phyloP scores from a whole-genome alignment of 1,284 basidiomycete species.

The Rhodotorula glutinis region DNA sequence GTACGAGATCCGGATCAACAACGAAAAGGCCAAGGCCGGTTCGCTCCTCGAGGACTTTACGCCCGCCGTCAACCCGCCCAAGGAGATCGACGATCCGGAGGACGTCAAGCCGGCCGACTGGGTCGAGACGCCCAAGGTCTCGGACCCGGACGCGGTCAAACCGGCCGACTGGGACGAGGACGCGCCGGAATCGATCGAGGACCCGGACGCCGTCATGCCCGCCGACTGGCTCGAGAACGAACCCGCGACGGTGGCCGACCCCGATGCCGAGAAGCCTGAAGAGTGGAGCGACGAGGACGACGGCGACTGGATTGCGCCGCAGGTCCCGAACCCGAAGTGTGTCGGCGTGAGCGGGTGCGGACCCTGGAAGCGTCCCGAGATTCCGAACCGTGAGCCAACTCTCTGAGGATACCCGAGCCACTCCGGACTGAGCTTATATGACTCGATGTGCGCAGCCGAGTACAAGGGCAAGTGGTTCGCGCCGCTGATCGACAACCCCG shows the following conservation, averaged over 20 bases:
- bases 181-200: constrained; percentile 82
- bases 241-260: constrained; percentile 76
- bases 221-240: constrained; percentile 95
- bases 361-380: constrained; percentile 80
- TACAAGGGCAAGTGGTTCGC: constrained; percentile 84
- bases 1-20: constrained; percentile 89
- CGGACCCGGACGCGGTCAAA: constrained; percentile 49
- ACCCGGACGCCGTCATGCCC: constrained; percentile 83
- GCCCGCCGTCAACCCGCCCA: constrained; percentile 82
- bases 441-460: constrained; percentile 4
- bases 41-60: constrained; percentile 89
- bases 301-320: constrained; percentile 94
- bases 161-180: constrained; percentile 96
- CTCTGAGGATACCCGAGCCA: too few relatives aligned
- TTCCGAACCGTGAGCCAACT: constrained; percentile 68
- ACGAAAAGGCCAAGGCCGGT: constrained; percentile 72
- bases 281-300: constrained; percentile 99
- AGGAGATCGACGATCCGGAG: constrained; percentile 65
- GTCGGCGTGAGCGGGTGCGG: constrained; percentile 88
- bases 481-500: constrained; percentile 93
- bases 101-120: constrained; percentile 66
- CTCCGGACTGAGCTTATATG: too few relatives aligned
- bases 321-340: constrained; percentile 63
- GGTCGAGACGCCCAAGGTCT: constrained; percentile 80
- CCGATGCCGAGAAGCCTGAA: constrained; percentile 90